A percentile compares a stretch with the other conserved stretches of the same genome.
Conservation (phyloP, 306 rosid genomes). For the Cucurbita maxima region DNA sequence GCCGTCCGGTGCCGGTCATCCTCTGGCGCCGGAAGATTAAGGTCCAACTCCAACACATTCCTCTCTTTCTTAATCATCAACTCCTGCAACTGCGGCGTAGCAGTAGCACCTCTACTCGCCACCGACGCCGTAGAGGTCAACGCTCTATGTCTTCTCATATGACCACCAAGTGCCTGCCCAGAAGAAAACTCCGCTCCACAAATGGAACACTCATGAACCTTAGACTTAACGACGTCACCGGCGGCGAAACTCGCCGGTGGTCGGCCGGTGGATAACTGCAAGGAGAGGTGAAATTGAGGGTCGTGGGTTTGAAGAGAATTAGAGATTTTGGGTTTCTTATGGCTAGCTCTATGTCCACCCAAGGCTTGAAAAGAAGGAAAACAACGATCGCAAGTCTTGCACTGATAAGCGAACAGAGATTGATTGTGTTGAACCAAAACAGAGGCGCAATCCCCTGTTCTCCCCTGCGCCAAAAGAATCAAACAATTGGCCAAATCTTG, state of each 20-base stretch:
- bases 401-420: slow-evolving; percentile 22
- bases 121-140: slow-evolving; percentile 6
- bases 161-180: slow-evolving; percentile 95
- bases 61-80: slow-evolving; percentile 21
- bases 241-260: background rate
- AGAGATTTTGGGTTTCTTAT: slow-evolving; percentile 39
- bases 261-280: slow-evolving; percentile 24
- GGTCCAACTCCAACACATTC: slow-evolving; percentile 40
- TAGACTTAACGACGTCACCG: slow-evolving; percentile 9
- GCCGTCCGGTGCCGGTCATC: slow-evolving; percentile 35
- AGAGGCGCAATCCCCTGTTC: background rate
- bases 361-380: slow-evolving; percentile 83
- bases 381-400: slow-evolving; percentile 70
- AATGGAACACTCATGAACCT: slow-evolving; percentile 63
- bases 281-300: slow-evolving; percentile 21
- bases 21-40: slow-evolving; percentile 77
- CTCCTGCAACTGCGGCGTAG: background rate
- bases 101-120: background rate
- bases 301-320: background rate
- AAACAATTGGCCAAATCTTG: slow-evolving; percentile 71
- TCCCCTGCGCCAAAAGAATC: slow-evolving; percentile 65
- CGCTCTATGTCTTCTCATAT: slow-evolving; percentile 75
- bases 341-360: slow-evolving; percentile 90
- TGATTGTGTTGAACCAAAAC: background rate
- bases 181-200: slow-evolving; percentile 74